Evolutionary conservation across 1,139 yeast genomes (phyloP), one percentile per base, ranked within the genome.

Genomic region (Debaryomyces psychrophilus): DNA sequence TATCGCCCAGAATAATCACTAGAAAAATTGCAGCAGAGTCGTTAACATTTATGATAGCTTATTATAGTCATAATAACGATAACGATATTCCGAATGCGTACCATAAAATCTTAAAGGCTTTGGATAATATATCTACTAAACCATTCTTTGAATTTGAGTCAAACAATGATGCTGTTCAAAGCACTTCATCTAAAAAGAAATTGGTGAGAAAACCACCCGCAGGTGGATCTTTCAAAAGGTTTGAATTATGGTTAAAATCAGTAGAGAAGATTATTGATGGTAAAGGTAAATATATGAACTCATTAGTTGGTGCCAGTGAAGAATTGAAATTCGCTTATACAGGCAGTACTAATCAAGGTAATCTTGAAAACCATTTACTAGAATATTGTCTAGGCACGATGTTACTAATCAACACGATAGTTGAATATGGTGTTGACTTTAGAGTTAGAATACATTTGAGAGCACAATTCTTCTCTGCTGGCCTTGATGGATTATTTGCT

Each of bases 251-350:
- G 98, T 64, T 92, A 44, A 73, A 78, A 55, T 72, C 86, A 8
- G 86, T 90, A 3, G 87, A 82, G 47, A 79, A 82, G 47, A 84
- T 96, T 0, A 62, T 93, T 44, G 92, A 87, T 51, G 97, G 97
- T 1, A 77, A 93, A 55, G 98, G 98, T 9, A 86, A 83, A 57
- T 73, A 72, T 50, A 76, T 87, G 76, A 96, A 97, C 12, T 88
- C 97, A 0, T 68, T 86, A 56, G 98, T 93, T 7, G 97, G 97
- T 1, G 96, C 97, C 1, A 85, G 92, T 50, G 95, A 87, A n/a
- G 98, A 93, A 54, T 76, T 84, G 46, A 83, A 83, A 51, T 71
- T 81, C 11, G 73, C 74, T 17, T 66, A 65, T 50, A 76, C 81
- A 8, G 89, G 90, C 1, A 68, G 74, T 2, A 41, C 59, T 1